phyloP scores from a whole-genome alignment of 495 filamentous ascomycete species.

The Schizothecium vesticola region DNA sequence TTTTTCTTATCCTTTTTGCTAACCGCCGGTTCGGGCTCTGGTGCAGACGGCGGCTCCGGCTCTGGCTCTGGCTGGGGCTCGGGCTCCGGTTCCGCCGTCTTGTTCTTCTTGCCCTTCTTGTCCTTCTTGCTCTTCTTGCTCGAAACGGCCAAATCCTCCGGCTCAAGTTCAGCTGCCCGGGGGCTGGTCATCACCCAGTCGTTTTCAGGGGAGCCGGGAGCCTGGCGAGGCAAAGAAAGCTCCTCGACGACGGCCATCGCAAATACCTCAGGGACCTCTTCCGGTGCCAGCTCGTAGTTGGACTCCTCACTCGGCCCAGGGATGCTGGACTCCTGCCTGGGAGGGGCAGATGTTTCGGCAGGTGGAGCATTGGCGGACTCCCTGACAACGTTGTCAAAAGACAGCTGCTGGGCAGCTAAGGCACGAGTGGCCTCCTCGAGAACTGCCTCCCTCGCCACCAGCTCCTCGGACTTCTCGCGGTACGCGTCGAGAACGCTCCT shows the following conservation, averaged over 20 bases:
- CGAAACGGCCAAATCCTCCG: background rate
- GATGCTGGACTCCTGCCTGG: too few relatives aligned
- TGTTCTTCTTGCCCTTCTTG: too few relatives aligned
- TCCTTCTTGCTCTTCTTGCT: background rate
- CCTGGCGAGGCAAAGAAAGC: background rate
- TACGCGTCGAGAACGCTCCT: slow-evolving; percentile 7
- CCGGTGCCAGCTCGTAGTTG: background rate
- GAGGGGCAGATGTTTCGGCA: too few relatives aligned
- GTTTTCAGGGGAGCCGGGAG: background rate
- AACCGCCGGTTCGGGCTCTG: background rate
- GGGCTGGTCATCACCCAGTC: background rate
- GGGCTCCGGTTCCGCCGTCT: too few relatives aligned
- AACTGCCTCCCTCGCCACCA: background rate
- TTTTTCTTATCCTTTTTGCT: background rate
- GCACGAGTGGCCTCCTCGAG: background rate
- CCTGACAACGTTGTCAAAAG: background rate
- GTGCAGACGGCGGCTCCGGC: background rate
- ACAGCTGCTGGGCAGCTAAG: background rate
- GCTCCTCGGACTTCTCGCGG: background rate
- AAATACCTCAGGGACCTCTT: background rate
- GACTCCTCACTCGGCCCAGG: background rate
- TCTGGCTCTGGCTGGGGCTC: background rate
- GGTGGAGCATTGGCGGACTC: background rate
- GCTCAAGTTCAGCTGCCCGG: background rate
- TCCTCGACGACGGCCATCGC: background rate